phyloP scores from a whole-genome alignment of 2,329 filamentous ascomycete genomes.

The Sphaerulina vaccinii region DNA sequence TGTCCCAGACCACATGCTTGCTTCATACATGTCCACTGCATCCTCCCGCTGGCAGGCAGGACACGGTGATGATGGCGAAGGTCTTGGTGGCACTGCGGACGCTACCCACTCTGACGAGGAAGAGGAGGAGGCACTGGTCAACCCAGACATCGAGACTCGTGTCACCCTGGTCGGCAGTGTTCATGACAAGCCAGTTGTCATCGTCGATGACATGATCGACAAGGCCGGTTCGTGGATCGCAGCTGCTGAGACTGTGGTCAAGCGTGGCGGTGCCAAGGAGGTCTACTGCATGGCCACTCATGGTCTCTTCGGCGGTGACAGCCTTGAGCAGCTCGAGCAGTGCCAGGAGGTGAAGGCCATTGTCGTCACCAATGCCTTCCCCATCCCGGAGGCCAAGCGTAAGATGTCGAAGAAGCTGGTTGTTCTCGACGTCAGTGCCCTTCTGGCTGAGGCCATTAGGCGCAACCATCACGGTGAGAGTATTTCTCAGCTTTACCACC shows the following conservation, averaged over 20 bases:
- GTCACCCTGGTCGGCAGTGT: conserved; percentile 98
- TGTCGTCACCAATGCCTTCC: conserved; percentile 96
- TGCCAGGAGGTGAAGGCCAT: conserved; percentile 94
- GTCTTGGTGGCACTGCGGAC: conserved; percentile 80
- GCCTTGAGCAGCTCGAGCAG: conserved; percentile 81
- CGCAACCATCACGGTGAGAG: conserved; percentile 95
- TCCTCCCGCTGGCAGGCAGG: conserved; percentile 61
- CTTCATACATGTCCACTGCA: conserved; percentile 74
- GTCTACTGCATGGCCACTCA: conserved; percentile 98
- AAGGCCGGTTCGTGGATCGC: conserved; percentile 96
- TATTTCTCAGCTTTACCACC: conserved; percentile 56
- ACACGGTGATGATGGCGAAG: conserved; percentile 42
- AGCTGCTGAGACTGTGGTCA: conserved; percentile 92
- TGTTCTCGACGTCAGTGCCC: conserved; percentile 81
- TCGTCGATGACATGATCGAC: conserved; percentile 99
- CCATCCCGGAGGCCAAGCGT: conserved; percentile 73
- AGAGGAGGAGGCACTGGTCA: conserved; percentile 83
- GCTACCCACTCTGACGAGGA: conserved; percentile 82
- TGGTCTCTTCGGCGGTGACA: conserved; percentile 87
- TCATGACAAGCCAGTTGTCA: conserved; percentile 80
- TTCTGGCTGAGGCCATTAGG: conserved; percentile 88
- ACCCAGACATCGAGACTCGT: conserved; percentile 83
- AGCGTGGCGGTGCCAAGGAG: conserved; percentile 84
- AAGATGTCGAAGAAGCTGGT: conserved; percentile 77
- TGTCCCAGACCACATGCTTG: conserved; percentile 84